Conservation (phyloP, 129 eudicot species). For the Mikania micrantha region DNA sequence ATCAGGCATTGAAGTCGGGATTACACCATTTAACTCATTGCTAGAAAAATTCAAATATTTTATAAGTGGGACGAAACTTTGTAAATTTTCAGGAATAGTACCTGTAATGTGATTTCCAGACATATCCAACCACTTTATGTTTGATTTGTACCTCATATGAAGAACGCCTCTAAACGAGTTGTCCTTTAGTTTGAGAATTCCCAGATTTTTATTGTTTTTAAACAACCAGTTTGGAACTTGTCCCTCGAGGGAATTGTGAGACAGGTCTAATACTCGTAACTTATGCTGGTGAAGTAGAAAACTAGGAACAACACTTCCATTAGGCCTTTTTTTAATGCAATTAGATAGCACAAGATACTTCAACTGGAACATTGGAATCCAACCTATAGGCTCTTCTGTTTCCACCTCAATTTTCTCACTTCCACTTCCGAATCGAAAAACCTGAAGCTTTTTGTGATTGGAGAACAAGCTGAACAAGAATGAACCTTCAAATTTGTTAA, state of each 20-base stretch:
- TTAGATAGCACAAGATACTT: neutral
- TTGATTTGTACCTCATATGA: neutral
- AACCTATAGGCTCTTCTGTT: neutral
- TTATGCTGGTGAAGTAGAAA: constrained; percentile 22
- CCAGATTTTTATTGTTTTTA: constrained; percentile 13
- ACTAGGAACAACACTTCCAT: neutral
- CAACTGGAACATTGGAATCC: constrained; percentile 26
- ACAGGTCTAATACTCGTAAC: constrained; percentile 13
- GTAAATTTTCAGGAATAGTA: neutral
- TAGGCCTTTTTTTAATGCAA: constrained; percentile 14
- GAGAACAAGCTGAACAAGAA: too few species aligned
- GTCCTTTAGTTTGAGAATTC: neutral
- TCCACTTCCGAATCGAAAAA: neutral
- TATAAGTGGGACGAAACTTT: constrained; percentile 14
- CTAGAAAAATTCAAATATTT: neutral
- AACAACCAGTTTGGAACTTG: constrained; percentile 25
- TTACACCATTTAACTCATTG: constrained; percentile 14
- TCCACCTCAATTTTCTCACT: neutral
- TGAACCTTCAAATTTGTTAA: constrained; percentile 19
- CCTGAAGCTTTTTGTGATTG: constrained; percentile 23
- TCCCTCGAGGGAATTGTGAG: constrained; percentile 19
- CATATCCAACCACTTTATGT: neutral
- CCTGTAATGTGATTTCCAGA: constrained; percentile 5
- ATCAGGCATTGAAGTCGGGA: constrained; percentile 17
- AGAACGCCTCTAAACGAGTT: constrained; percentile 1